phyloP scores from a whole-genome alignment of 345 rosid species.

The Citrus mangshanensis region DNA sequence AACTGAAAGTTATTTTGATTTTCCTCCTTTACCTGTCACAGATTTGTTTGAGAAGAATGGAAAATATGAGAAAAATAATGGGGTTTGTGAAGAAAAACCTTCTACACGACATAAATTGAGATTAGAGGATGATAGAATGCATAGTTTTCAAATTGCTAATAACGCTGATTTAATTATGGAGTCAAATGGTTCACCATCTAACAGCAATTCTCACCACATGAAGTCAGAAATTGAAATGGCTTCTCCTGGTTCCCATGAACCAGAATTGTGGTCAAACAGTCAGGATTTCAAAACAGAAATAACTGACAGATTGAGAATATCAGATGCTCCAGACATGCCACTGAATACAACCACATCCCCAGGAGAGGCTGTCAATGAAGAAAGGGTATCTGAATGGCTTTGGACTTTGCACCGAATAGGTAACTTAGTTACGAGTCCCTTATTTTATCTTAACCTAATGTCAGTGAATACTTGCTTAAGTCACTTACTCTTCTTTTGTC shows the following conservation, averaged over 20 bases:
- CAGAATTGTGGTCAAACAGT: constrained; percentile 31
- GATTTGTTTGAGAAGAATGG: constrained; percentile 68
- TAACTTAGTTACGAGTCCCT: constrained; percentile 21
- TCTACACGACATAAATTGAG: constrained; percentile 34
- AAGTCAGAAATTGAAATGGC: constrained; percentile 60
- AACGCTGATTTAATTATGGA: constrained; percentile 76
- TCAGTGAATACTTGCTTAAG: constrained; percentile 3
- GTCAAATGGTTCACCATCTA: constrained; percentile 40
- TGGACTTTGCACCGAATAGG: constrained; percentile 94
- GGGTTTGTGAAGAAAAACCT: constrained; percentile 34
- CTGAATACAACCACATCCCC: constrained; percentile 40
- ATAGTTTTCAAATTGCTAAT: constrained; percentile 71
- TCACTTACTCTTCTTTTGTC: constrained; percentile 14
- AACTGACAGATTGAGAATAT: constrained; percentile 51
- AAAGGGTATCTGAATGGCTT: constrained; percentile 84
- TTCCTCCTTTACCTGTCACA: constrained; percentile 68
- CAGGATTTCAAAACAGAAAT: constrained; percentile 35
- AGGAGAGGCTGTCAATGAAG: constrained; percentile 42
- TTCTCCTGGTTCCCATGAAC: constrained; percentile 36
- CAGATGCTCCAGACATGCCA: constrained; percentile 56
- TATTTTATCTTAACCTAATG: not conserved
- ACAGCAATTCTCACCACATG: constrained; percentile 20
- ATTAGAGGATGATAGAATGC: constrained; percentile 60
- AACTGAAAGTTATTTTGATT: constrained; percentile 49
- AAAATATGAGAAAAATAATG: constrained; percentile 43